Evolutionary conservation across 306 rosid genomes (phyloP).

Genomic region (Cicer bijugum): DNA sequence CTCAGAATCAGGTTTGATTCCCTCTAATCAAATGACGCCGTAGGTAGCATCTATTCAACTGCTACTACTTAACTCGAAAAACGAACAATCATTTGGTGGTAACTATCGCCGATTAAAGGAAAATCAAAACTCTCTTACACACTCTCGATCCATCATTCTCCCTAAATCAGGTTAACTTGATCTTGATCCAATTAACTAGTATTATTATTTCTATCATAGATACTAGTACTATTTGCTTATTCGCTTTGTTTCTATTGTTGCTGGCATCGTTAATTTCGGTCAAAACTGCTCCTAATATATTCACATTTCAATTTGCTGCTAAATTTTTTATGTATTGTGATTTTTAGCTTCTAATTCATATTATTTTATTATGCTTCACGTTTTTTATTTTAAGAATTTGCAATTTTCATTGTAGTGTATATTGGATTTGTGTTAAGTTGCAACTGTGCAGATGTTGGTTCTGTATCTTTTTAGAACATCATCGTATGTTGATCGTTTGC

Average conservation of each 20-base stretch:
- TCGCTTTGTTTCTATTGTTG: background rate
- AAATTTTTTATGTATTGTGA: background rate
- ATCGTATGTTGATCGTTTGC: constrained; percentile 1
- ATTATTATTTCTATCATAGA: no score
- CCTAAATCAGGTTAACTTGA: constrained; percentile 40
- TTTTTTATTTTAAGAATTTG: constrained; percentile 15
- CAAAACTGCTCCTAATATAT: no score
- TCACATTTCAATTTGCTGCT: background rate
- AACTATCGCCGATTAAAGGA: constrained; percentile 7
- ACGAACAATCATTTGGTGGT: background rate
- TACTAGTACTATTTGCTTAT: background rate
- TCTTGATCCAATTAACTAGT: background rate
- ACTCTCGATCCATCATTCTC: constrained; percentile 30
- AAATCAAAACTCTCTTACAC: background rate
- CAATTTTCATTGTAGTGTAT: background rate
- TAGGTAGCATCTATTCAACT: background rate
- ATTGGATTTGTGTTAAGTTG: constrained; percentile 17
- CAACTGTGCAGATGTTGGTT: background rate
- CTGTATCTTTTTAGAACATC: background rate
- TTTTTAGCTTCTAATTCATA: background rate
- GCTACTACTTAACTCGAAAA: constrained; percentile 15
- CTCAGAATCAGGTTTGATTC: background rate
- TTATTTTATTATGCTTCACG: no score
- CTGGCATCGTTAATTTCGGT: background rate
- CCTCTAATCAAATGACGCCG: constrained; percentile 9